These are phyloP conservation scores for Fusarium longipes DNA, from an alignment of 2,329 filamentous ascomycete genomes.

Conservation along the genomic window DNA sequence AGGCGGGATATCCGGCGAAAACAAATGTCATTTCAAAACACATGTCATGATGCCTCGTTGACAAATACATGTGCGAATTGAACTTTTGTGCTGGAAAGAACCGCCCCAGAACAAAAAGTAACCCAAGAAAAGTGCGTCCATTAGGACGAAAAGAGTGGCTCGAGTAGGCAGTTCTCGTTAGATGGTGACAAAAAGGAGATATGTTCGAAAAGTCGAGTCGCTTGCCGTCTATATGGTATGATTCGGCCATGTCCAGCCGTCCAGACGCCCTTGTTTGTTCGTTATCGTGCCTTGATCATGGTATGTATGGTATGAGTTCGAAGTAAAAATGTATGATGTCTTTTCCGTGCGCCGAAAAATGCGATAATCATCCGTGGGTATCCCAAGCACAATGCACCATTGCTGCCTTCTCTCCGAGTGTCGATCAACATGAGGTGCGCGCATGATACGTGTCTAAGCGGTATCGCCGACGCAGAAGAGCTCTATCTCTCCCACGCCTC, in stretches of 20 bases:
- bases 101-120: conserved; percentile 25
- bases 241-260: conserved; percentile 36
- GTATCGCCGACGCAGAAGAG: conserved; percentile 77
- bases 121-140: conserved; percentile 37
- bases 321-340: conserved; percentile 43
- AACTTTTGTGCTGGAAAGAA: conserved; percentile 20
- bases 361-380: conserved; percentile 48
- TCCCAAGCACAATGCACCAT: conserved; percentile 46
- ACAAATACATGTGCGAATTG: conserved; percentile 3
- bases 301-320: conserved; percentile 8
- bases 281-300: conserved; percentile 44
- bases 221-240: conserved; percentile 50
- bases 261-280: conserved; percentile 42
- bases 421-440: conserved; percentile 17
- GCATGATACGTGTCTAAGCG: conserved; percentile 34
- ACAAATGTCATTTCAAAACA: not conserved
- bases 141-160: conserved; percentile 29
- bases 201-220: conserved; percentile 42
- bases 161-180: conserved; percentile 31
- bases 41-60: not conserved
- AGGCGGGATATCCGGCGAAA: conserved; percentile 4
- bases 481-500: conserved; percentile 88
- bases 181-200: conserved; percentile 32
- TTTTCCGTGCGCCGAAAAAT: conserved; percentile 49
- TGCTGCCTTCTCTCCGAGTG: conserved; percentile 30